Conservation (phyloP, 2,329 filamentous ascomycete species). For the Aspergillus proliferans region DNA sequence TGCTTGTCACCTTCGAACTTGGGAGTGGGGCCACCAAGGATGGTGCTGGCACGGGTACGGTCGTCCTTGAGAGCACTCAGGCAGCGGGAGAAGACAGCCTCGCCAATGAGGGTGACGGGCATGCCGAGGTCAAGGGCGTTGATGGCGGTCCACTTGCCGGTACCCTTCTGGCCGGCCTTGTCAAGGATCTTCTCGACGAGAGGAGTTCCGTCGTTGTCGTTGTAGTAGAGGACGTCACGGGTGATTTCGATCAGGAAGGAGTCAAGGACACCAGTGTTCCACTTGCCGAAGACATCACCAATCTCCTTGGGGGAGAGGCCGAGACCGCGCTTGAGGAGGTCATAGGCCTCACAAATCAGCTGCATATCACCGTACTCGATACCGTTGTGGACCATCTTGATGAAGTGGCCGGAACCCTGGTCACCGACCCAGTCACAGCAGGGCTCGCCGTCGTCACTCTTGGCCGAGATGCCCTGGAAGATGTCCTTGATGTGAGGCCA, state of each 20-base stretch:
- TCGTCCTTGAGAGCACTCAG: constrained; percentile 90
- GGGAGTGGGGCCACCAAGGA: constrained; percentile 70
- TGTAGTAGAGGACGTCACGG: constrained; percentile 96
- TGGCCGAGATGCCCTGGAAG: constrained; percentile 95
- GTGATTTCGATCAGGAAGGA: constrained; percentile 99
- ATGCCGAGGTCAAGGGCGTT: constrained; percentile 97
- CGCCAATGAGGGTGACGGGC: constrained; percentile 96
- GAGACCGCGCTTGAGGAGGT: constrained; percentile 98
- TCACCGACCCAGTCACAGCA: constrained; percentile 99
- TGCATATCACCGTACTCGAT: constrained; percentile 99
- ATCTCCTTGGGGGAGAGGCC: constrained; percentile 89
- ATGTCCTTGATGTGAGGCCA: constrained; percentile 99
- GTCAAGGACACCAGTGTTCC: constrained; percentile 98
- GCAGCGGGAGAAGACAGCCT: constrained; percentile 93
- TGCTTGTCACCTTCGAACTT: constrained; percentile 86
- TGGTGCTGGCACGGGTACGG: constrained; percentile 72
- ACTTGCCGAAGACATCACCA: constrained; percentile 85
- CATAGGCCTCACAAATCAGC: constrained; percentile 99
- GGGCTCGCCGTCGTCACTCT: constrained; percentile 91
- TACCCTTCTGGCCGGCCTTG: constrained; percentile 98
- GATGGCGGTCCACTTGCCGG: constrained; percentile 99
- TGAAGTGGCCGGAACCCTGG: constrained; percentile 98
- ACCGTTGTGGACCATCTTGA: constrained; percentile 99
- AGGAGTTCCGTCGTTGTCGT: constrained; percentile 83
- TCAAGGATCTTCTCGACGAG: constrained; percentile 99